Conservation (phyloP, 257 asterid species). For the Primulina eburnea region DNA sequence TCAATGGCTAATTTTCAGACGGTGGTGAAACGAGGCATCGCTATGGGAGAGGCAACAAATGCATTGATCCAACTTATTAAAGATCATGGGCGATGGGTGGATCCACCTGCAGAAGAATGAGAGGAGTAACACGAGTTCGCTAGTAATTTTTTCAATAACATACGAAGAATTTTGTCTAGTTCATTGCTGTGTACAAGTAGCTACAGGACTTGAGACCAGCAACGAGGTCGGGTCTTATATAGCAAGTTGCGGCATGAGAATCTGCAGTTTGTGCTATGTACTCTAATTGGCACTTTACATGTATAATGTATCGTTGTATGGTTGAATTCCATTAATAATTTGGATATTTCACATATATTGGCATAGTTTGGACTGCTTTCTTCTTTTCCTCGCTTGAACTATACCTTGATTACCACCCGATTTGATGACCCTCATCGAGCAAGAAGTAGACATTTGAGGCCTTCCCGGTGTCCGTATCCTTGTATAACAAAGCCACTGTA, state of each 20-base stretch:
- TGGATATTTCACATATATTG: too few species aligned
- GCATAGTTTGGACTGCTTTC: too few species aligned
- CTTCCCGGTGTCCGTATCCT: too few species aligned
- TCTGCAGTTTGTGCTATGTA: slow-evolving; percentile 15
- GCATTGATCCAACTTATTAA: slow-evolving; percentile 79
- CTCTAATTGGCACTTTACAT: background rate
- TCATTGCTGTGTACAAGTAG: background rate
- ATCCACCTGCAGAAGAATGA: slow-evolving; percentile 70
- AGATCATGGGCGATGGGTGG: slow-evolving; percentile 81
- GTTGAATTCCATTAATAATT: too few species aligned
- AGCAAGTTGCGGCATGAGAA: slow-evolving; percentile 8
- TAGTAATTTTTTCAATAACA: background rate
- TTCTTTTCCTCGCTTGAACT: too few species aligned
- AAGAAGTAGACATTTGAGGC: too few species aligned
- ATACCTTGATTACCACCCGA: too few species aligned
- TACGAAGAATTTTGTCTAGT: background rate
- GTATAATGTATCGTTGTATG: too few species aligned
- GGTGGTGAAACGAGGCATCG: slow-evolving; percentile 65
- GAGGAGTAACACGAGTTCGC: background rate
- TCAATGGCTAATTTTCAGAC: slow-evolving; percentile 39
- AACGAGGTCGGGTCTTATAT: background rate
- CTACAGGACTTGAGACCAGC: too few species aligned
- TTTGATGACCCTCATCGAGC: too few species aligned
- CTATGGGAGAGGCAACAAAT: slow-evolving; percentile 75
- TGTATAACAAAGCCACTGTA: too few species aligned